Evolutionary conservation across 1,284 basidiomycete species (phyloP), one percentile per base, ranked within the genome.

Genomic region (Porodaedalea pini): DNA sequence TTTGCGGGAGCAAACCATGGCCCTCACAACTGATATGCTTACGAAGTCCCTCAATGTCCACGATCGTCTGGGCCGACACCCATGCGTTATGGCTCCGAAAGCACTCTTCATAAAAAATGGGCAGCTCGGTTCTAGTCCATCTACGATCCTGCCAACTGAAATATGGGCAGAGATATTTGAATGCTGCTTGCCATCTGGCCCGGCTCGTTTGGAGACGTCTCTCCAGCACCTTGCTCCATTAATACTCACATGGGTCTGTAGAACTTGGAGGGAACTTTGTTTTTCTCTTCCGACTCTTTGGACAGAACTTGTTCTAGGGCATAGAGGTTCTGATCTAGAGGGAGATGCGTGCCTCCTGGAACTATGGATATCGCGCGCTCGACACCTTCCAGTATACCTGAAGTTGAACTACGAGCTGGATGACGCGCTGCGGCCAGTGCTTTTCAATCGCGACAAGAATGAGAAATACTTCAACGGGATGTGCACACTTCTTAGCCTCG

Each of bases 201-300:
- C 29, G 15, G 49, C 19, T 1, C 41, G 51, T 27, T 34, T 37
- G 27, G 31, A 53, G 2, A 23, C 51, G 25, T 44, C 51, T 13
- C 43, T 54, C 15, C 32, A 54, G 5, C 49, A 21, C 25, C 57
- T 58, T 17, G 31, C 57, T 4, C 57, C 57, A 15, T 37, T 53
- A 27, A 49, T 36, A 7, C 51, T 58, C 8, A 44, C 57, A 13
- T 58, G 57, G 51, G 57, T 58, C 37, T 58, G 57, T 19, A 43
- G 39, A 13, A 10, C 17, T n/a, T 58, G 57, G 57, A 15, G 57
- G n/a, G 25, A 41, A 10, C 34, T 54, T 10, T 58, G 57, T 32
- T 34, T 58, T 19, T 58, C 57, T 8, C 31, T 40, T 19, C 57
- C 57, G 11, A 43, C 31, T 13, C 44, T 58, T 6, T 58, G 57